Percentiles rank a stretch among this genome's conserved stretches.
Conservation (phyloP, 306 rosid genomes). For the Sindora glabra region DNA sequence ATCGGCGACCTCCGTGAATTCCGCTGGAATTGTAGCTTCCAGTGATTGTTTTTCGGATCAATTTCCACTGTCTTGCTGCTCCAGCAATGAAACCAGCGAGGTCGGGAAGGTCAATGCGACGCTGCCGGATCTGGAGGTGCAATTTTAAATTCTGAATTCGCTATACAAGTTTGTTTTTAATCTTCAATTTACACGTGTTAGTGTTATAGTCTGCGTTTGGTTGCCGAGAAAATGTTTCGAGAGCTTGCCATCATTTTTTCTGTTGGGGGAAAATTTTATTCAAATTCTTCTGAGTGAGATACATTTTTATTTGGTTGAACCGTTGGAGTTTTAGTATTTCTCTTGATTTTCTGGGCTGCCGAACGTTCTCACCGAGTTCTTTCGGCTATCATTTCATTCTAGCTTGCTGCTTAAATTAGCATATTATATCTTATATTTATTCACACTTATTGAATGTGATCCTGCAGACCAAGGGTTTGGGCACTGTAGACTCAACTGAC, state of each 20-base stretch:
- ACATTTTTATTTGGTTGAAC: neutral
- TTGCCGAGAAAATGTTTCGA: neutral
- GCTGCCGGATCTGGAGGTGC: constrained; percentile 60
- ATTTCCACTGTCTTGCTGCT: constrained; percentile 33
- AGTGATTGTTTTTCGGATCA: constrained; percentile 18
- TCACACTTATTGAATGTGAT: constrained; percentile 17
- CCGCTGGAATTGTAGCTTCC: constrained; percentile 3
- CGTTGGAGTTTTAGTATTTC: neutral
- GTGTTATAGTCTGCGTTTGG: neutral
- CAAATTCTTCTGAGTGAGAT: neutral
- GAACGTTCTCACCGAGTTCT: neutral
- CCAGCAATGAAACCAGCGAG: constrained; percentile 30
- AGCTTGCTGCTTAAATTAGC: neutral
- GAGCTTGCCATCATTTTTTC: too few species aligned
- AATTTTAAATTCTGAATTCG: constrained; percentile 8
- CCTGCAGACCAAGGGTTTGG: constrained; percentile 49
- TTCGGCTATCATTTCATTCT: neutral
- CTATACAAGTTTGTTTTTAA: neutral
- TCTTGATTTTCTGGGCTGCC: constrained; percentile 19
- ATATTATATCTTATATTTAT: constrained; percentile 6
- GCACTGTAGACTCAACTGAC: constrained; percentile 37
- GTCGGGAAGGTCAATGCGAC: constrained; percentile 9
- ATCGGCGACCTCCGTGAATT: constrained; percentile 18
- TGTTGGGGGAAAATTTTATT: neutral
- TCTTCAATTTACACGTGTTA: neutral